Conservation (phyloP, 2,329 filamentous ascomycete genomes). For the Neopestalotiopsis sp. region DNA sequence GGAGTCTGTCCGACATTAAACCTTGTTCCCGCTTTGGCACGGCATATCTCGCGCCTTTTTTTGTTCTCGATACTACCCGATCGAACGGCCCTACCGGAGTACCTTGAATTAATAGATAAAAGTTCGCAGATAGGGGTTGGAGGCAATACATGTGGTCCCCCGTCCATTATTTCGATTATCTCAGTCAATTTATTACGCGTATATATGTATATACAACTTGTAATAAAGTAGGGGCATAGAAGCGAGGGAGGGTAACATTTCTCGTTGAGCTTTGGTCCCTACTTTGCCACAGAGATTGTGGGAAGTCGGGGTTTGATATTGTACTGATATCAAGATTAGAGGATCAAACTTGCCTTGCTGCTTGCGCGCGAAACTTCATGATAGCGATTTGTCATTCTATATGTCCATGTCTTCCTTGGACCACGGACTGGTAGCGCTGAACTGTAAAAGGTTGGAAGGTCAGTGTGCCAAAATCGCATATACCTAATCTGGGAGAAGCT, state of each 20-base stretch:
- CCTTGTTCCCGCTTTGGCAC: constrained; percentile 4
- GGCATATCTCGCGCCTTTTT: not conserved
- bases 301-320: not conserved
- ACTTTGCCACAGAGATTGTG: not conserved
- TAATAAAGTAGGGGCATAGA: not conserved
- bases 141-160: too few species aligned
- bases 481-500: too few species aligned
- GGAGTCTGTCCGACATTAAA: constrained; percentile 2
- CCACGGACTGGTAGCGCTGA: too few species aligned
- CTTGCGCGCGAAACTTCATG: too few species aligned
- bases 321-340: not conserved
- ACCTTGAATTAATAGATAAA: not conserved
- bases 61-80: not conserved
- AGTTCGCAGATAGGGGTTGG: not conserved
- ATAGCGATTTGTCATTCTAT: too few species aligned
- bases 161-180: not conserved
- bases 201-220: not conserved
- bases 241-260: constrained; percentile 1
- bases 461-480: too few species aligned
- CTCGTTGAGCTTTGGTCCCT: not conserved
- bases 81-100: not conserved
- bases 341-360: not conserved
- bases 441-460: too few species aligned
- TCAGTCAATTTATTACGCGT: not conserved
- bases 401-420: too few species aligned